Base-by-base conservation (phyloP, 2,329 filamentous ascomycete genomes). In the Nemania sp. region DNA sequence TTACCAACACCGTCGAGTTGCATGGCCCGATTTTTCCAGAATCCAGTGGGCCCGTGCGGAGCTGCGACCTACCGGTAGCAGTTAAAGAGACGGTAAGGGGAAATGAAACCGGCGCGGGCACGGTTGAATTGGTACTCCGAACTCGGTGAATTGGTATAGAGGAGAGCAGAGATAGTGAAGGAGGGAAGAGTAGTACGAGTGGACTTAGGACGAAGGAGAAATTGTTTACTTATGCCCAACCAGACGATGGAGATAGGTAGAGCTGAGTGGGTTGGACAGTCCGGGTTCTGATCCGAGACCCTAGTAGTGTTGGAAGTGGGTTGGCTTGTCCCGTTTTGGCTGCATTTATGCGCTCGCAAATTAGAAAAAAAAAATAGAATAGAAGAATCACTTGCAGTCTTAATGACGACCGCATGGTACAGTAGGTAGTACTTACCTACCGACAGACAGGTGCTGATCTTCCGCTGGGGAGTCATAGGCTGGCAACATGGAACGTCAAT, bases 1-100 rank as follows among this genome's bases (percentile, higher is more conserved):
- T 36, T 24, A 43, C 43, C 43, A 49, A 45, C 54, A 52, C 56
- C 51, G 33, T 63, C 39, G 44, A 50, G 53, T 39, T 57, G 51
- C 62, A 64, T 63, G 49, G 54, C 62, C 59, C 54, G 33, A 33
- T 19, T 22, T n/a, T n/a, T n/a, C n/a, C n/a, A n/a, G 6, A 33
- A 26, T 19, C 24, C 17, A 36, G 33, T 24, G 31, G 23, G 34
- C 28, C 20, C 19, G n/a, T 37, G 41, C 20, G 36, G 22, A 31
- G 17, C n/a, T 5, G 20, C 20, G 28, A 14, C 15, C 33, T 14
- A 6, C n/a, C n/a, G n/a, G n/a, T n/a, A n/a, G n/a, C n/a, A 22
- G 12, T 47, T 11, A 39, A n/a, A 36, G 33, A 4, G 15, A 22
- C 11, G 14, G 12, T 7, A 14, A 19, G 36, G 34, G 41, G 20